Evolutionary conservation across 2,329 filamentous ascomycete species (phyloP), one percentile per base, ranked within the genome.

Genomic region (Neonectria hederae): DNA sequence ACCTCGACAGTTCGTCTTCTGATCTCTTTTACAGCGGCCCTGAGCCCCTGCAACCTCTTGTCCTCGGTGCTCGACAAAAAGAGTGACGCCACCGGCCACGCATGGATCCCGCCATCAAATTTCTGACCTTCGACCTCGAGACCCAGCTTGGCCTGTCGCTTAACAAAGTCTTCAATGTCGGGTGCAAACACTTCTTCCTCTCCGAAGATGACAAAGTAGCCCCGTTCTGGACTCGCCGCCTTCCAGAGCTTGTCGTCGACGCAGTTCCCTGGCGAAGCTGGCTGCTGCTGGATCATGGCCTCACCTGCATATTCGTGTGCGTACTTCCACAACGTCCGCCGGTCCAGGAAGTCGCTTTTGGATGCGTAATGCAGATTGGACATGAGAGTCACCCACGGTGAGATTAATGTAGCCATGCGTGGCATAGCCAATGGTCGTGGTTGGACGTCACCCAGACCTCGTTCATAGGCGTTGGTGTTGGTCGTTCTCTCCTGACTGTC

Each of bases 351-450:
- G 76, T 97, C 93, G 69, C 90, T 92, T 4, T 81, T 76, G 0
- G 91, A 95, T 69, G 91, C 88, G 57, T 83, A 83, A 72, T 94
- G 90, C 56, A 87, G 84, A 7, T 82, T 79, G 0, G 91, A 93
- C 42, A 92, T 83, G 43, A 97, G 86, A 1, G 89, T 91, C 13
- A 90, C 84, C 93, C 93, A 97, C 0, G 93, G 93, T 10, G 91
- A 94, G 64, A 97, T 92, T 65, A 96, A 82, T 22, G 90, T 83
- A 2, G 90, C 92, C 73, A 94, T 80, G 63, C 77, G 77, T 51
- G 78, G 79, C 53, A 76, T 75, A 60, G 71, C 77, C 59, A 78
- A 63, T 1, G 67, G 62, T 13, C 70, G 71, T 13, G 64, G 62
- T 17, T 45, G 14, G 5, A 58, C 57, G 46, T 69, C 67, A 21